phyloP scores from a whole-genome alignment of 2,329 filamentous ascomycete species.

The Aureobasidium melanogenum region DNA sequence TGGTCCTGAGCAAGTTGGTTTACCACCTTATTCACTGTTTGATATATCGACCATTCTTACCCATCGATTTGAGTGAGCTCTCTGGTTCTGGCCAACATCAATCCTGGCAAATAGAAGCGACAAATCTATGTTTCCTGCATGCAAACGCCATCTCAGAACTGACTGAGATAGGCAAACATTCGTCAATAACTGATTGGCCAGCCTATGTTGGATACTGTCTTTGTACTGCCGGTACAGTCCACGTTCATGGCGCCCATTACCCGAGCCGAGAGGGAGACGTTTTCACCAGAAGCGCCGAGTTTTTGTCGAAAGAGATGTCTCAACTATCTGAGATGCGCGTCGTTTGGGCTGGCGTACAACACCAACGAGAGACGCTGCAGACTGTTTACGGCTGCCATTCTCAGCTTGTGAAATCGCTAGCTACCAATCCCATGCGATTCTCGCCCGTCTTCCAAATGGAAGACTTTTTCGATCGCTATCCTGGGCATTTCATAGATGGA shows the following conservation, averaged over 20 bases:
- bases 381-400: slow-evolving; percentile 69
- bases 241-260: slow-evolving; percentile 80
- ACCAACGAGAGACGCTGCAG: slow-evolving; percentile 71
- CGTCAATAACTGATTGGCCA: slow-evolving; percentile 71
- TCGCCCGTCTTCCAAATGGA: slow-evolving; percentile 75
- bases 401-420: slow-evolving; percentile 66
- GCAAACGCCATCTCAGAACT: slow-evolving; percentile 81
- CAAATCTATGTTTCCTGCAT: slow-evolving; percentile 77
- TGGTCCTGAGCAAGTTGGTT: slow-evolving; percentile 76
- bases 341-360: slow-evolving; percentile 68
- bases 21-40: slow-evolving; percentile 83
- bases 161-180: slow-evolving; percentile 67
- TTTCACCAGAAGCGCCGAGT: slow-evolving; percentile 59
- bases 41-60: slow-evolving; percentile 78
- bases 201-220: slow-evolving; percentile 81
- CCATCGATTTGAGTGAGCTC: slow-evolving; percentile 73
- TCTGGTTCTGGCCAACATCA: slow-evolving; percentile 75
- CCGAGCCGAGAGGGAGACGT: slow-evolving; percentile 52
- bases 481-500: slow-evolving; percentile 61
- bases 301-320: slow-evolving; percentile 69
- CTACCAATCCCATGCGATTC: slow-evolving; percentile 61
- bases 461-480: slow-evolving; percentile 80
- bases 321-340: slow-evolving; percentile 67
- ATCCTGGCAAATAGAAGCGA: slow-evolving; percentile 87
- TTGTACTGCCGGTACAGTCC: slow-evolving; percentile 77